Percentiles rank a stretch among this genome's conserved stretches.
Evolutionary conservation across 768 basidiomycete genomes (phyloP).

Genomic region (Termitomyces sp.): DNA sequence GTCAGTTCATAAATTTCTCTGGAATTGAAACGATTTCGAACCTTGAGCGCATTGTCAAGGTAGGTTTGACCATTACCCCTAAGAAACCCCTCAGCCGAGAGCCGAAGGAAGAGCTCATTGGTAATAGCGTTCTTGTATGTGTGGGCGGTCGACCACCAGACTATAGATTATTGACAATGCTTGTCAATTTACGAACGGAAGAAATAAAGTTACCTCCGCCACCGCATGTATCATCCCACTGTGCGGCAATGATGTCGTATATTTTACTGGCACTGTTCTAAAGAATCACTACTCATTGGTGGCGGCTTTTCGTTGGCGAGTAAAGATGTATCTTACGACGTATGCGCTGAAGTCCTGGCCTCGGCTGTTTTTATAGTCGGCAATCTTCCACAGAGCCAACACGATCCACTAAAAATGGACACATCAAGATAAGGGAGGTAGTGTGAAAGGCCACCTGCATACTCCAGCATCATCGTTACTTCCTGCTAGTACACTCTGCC

Average conservation of each 20-base stretch:
- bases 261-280: constrained; percentile 42
- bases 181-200: background rate
- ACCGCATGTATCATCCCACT: constrained; percentile 47
- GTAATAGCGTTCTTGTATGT: constrained; percentile 59
- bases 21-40: constrained; percentile 8
- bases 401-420: constrained; percentile 41
- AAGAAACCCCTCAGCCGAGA: constrained; percentile 43
- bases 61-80: constrained; percentile 32
- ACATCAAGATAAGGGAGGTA: background rate
- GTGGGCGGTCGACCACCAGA: constrained; percentile 53
- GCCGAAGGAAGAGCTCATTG: constrained; percentile 50
- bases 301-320: background rate
- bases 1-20: background rate
- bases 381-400: constrained; percentile 53
- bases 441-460: constrained; percentile 6
- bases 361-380: constrained; percentile 41
- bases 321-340: constrained; percentile 17
- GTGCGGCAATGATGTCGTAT: constrained; percentile 44
- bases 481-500: constrained; percentile 38
- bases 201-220: constrained; percentile 37
- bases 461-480: constrained; percentile 52
- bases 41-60: constrained; percentile 45
- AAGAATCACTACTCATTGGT: background rate
- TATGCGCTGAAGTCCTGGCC: constrained; percentile 27
- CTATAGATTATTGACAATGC: constrained; percentile 21